Percentiles rank a stretch among this genome's conserved stretches.
These are phyloP conservation scores for Mucor velutinosus DNA, from an alignment of 371 early-diverging fungal species.

Conservation along the genomic window DNA sequence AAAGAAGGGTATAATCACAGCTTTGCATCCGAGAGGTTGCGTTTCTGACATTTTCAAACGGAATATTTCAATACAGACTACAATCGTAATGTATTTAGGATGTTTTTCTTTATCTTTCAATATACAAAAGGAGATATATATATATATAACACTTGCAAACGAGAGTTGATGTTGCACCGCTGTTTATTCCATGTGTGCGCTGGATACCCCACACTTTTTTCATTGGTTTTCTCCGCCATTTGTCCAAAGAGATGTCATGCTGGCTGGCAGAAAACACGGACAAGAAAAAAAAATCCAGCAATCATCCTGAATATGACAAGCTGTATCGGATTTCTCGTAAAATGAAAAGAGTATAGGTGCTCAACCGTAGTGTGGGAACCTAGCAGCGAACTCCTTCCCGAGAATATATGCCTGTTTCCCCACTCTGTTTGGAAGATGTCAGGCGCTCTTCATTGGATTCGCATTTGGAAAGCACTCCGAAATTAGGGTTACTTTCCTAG, in stretches of 20 bases:
- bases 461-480: neutral
- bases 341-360: too few species aligned
- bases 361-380: neutral
- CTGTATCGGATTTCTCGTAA: neutral
- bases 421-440: neutral
- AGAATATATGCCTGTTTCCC: neutral
- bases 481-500: neutral
- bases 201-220: neutral
- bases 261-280: too few species aligned
- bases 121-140: neutral
- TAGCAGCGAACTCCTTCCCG: neutral
- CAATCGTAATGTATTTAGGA: neutral
- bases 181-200: neutral
- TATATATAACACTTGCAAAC: neutral
- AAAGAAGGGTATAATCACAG: neutral
- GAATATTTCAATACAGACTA: neutral
- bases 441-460: neutral
- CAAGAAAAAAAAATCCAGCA: too few species aligned
- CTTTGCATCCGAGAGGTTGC: neutral
- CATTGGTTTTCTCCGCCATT: too few species aligned
- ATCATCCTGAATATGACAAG: neutral
- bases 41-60: neutral
- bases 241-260: too few species aligned
- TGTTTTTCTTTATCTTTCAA: neutral
- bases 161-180: neutral